Percentiles rank a stretch among this genome's conserved stretches.
phyloP scores from a whole-genome alignment of 2,329 filamentous ascomycete species.

The Chrysoporthe austroafricana region DNA sequence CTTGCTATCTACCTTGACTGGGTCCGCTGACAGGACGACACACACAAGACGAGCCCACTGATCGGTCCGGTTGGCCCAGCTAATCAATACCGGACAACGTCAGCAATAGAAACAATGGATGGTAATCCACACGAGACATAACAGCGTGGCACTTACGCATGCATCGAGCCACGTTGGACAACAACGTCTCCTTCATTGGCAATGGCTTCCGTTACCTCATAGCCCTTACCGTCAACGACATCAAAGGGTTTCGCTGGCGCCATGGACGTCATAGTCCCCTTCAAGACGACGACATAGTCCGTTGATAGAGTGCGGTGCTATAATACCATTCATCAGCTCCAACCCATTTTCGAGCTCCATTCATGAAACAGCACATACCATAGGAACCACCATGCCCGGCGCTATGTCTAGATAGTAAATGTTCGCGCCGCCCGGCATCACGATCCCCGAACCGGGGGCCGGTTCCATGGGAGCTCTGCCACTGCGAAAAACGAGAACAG shows the following conservation, averaged over 20 bases:
- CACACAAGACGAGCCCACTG: constrained; percentile 21
- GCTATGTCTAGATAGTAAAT: constrained; percentile 38
- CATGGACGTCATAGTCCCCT: constrained; percentile 36
- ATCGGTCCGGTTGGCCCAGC: constrained; percentile 25
- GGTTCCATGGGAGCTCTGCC: constrained; percentile 30
- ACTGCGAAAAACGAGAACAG: not conserved
- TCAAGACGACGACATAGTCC: constrained; percentile 38
- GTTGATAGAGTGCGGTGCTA: constrained; percentile 40
- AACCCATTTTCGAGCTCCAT: not conserved
- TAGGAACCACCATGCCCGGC: constrained; percentile 35
- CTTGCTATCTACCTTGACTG: constrained; percentile 1
- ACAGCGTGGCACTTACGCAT: constrained; percentile 36
- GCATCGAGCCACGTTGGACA: constrained; percentile 38
- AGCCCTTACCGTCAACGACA: constrained; percentile 34
- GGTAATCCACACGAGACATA: constrained; percentile 1
- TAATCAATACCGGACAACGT: constrained; percentile 6
- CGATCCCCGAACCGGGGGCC: constrained; percentile 38
- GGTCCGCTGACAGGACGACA: constrained; percentile 21
- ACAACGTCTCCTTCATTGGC: constrained; percentile 37
- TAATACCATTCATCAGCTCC: not conserved
- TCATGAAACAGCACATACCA: constrained; percentile 30
- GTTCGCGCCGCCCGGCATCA: constrained; percentile 38
- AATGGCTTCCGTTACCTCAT: constrained; percentile 34
- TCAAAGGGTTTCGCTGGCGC: constrained; percentile 34
- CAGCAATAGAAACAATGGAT: not conserved